Evolutionary conservation across 2,329 filamentous ascomycete genomes (phyloP).

Genomic region (Orbilia blumenaviensis): DNA sequence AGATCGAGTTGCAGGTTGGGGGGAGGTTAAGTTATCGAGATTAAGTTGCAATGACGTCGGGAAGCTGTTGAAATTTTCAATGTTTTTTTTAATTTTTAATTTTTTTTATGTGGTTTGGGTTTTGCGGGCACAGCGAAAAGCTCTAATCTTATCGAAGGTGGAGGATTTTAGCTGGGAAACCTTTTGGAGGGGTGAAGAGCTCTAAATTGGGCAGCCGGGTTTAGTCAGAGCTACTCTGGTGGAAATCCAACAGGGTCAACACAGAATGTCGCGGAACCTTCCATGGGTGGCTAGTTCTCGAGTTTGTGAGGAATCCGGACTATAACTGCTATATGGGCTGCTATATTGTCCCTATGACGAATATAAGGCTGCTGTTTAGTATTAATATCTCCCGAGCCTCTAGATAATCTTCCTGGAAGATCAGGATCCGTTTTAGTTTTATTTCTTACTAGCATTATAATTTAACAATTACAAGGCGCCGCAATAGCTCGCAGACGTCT

Average conservation of each 20-base stretch:
- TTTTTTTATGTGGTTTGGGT: too few relatives aligned
- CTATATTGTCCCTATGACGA: background rate
- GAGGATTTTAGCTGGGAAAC: conserved; percentile 5
- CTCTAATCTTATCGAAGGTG: conserved; percentile 38
- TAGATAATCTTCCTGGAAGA: too few relatives aligned
- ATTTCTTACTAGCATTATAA: too few relatives aligned
- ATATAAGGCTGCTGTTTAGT: background rate
- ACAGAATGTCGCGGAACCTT: conserved; percentile 10
- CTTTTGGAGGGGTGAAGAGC: conserved; percentile 33
- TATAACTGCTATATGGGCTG: background rate
- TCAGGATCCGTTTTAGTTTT: background rate
- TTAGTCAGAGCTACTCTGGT: background rate
- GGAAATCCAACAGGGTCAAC: conserved; percentile 42
- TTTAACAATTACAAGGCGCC: too few relatives aligned
- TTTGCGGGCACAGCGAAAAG: conserved; percentile 13
- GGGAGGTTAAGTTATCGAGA: background rate
- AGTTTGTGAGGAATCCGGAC: background rate
- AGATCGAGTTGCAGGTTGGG: background rate
- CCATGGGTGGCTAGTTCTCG: background rate
- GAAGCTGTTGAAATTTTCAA: background rate
- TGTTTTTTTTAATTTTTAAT: conserved; percentile 1
- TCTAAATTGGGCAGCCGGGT: background rate
- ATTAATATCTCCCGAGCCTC: too few relatives aligned
- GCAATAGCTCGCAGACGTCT: too few relatives aligned
- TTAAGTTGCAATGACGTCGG: conserved; percentile 18